These are phyloP conservation scores for Alternaria sp. DNA, from an alignment of 2,329 filamentous ascomycete species.

Conservation along the genomic window DNA sequence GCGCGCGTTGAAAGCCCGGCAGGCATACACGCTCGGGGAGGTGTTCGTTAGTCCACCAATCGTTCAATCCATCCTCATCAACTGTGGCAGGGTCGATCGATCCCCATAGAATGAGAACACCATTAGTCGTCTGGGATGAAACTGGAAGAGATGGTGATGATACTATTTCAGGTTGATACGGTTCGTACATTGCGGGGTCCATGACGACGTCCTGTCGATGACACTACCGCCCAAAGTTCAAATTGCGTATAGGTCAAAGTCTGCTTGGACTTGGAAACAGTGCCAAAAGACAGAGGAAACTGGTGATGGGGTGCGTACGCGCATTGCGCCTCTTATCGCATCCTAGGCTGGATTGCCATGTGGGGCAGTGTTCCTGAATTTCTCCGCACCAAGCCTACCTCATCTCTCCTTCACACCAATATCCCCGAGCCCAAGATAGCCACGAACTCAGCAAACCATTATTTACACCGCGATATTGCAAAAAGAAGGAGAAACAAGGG, in stretches of 20 bases:
- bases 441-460: background rate
- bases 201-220: background rate
- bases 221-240: background rate
- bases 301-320: background rate
- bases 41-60: conserved; percentile 34
- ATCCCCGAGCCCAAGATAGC: background rate
- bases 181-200: background rate
- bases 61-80: conserved; percentile 23
- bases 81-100: conserved; percentile 14
- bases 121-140: background rate
- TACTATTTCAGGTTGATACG: conserved; percentile 5
- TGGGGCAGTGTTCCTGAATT: conserved; percentile 6
- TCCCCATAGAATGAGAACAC: conserved; percentile 23
- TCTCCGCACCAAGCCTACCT: background rate
- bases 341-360: background rate
- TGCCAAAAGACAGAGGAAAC: background rate
- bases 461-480: background rate
- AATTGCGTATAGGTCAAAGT: background rate
- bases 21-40: conserved; percentile 27
- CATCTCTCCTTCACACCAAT: background rate
- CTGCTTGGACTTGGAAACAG: background rate
- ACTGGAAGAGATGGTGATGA: background rate
- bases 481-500: too few species aligned
- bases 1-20: conserved; percentile 26
- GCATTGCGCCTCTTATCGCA: background rate